These are phyloP conservation scores for Apostasia ramifera DNA, from an alignment of 106 monocot species.

Conservation along the genomic window DNA sequence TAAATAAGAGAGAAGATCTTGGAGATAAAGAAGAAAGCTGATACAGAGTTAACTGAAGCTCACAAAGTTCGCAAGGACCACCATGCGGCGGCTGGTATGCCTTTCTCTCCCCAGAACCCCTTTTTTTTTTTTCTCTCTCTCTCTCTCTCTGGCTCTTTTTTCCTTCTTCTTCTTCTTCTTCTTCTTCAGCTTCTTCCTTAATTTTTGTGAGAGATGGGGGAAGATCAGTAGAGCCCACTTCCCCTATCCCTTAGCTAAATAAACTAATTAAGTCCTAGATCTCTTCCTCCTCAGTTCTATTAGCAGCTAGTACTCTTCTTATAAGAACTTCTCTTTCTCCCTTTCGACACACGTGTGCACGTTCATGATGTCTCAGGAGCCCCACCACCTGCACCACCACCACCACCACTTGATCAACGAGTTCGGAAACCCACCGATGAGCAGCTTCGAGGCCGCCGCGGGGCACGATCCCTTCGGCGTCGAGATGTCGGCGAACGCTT, in stretches of 20 bases:
- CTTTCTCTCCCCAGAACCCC: not conserved
- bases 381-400: not conserved
- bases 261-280: too few relatives aligned
- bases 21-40: not conserved
- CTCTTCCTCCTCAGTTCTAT: too few relatives aligned
- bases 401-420: constrained; percentile 10
- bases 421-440: constrained; percentile 17
- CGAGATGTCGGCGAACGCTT: constrained; percentile 9
- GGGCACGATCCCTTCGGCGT: constrained; percentile 12
- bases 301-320: too few relatives aligned
- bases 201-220: not conserved
- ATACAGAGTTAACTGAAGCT: not conserved
- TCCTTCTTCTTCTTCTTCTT: not conserved
- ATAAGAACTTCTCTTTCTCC: not conserved
- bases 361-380: constrained; percentile 9
- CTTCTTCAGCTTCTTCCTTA: too few relatives aligned
- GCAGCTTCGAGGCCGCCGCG: constrained; percentile 9
- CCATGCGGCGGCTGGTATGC: constrained; percentile 3
- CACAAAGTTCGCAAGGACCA: constrained; percentile 2
- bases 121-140: not conserved
- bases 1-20: not conserved
- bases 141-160: not conserved
- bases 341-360: not conserved
- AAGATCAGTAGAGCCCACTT: not conserved
- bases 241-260: not conserved